Percentiles rank a stretch among this genome's conserved stretches.
Conservation (phyloP, 345 rosid genomes). For the Sisymbrium altissimum region DNA sequence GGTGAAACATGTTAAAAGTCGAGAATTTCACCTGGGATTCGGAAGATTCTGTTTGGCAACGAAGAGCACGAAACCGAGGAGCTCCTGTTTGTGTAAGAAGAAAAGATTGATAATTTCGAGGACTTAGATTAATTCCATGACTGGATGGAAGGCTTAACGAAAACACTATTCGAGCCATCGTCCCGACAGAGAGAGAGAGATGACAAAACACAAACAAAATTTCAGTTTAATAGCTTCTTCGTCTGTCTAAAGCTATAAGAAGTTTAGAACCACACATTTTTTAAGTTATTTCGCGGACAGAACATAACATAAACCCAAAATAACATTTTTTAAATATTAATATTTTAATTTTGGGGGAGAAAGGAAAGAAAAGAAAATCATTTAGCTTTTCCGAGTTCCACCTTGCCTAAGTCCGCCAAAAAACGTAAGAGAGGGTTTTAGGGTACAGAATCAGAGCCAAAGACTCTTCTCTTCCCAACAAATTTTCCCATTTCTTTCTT, state of each 20-base stretch:
- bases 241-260: neutral
- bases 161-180: slow-evolving; percentile 29
- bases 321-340: too few relatives aligned
- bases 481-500: neutral
- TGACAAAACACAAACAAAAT: neutral
- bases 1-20: too few relatives aligned
- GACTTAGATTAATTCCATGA: slow-evolving; percentile 8
- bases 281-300: too few relatives aligned
- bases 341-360: neutral
- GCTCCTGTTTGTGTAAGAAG: slow-evolving; percentile 7
- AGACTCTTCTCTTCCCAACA: neutral
- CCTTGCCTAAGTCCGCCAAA: slow-evolving; percentile 28
- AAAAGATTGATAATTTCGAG: slow-evolving; percentile 18
- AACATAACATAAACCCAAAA: neutral
- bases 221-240: slow-evolving; percentile 2
- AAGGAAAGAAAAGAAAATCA: neutral
- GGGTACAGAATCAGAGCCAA: neutral
- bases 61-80: slow-evolving; percentile 20
- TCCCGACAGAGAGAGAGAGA: neutral
- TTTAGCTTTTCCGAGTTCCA: neutral
- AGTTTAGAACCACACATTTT: slow-evolving; percentile 12
- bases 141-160: slow-evolving; percentile 13
- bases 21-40: slow-evolving; percentile 20
- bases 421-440: neutral
- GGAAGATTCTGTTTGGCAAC: slow-evolving; percentile 29